A percentile compares a stretch with the other conserved stretches of the same genome.
These are phyloP conservation scores for Goffeauzyma gilvescens DNA, from an alignment of 768 basidiomycete species.

Conservation along the genomic window DNA sequence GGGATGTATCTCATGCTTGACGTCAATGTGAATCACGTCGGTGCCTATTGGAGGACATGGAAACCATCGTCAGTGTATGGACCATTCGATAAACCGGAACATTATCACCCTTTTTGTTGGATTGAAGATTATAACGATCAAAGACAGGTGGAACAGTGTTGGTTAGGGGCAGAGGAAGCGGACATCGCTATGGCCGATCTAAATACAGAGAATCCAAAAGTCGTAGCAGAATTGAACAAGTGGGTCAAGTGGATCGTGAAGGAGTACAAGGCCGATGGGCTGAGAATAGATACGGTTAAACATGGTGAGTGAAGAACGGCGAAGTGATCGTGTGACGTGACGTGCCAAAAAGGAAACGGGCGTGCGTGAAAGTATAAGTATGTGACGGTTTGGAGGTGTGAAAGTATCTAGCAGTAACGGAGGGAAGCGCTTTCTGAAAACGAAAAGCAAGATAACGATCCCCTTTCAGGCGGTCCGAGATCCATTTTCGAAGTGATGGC, in stretches of 20 bases:
- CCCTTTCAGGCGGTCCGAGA: too few species aligned
- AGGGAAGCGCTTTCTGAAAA: too few species aligned
- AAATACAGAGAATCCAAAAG: constrained; percentile 57
- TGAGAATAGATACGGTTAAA: constrained; percentile 27
- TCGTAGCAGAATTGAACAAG: constrained; percentile 55
- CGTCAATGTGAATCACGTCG: constrained; percentile 63
- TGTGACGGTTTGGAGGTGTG: too few species aligned
- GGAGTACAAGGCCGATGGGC: constrained; percentile 8
- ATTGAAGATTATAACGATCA: constrained; percentile 47
- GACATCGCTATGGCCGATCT: constrained; percentile 58
- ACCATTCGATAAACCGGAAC: constrained; percentile 34
- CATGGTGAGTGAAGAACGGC: constrained; percentile 42
- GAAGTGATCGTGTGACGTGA: not conserved
- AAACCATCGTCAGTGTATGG: constrained; percentile 32
- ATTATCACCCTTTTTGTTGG: constrained; percentile 61
- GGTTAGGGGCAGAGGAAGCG: constrained; percentile 55
- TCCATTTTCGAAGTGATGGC: too few species aligned
- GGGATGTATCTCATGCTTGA: constrained; percentile 80
- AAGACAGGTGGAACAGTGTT: constrained; percentile 56
- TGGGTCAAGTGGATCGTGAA: constrained; percentile 23
- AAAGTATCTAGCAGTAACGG: too few species aligned
- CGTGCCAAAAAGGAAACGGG: not conserved
- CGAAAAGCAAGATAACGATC: too few species aligned
- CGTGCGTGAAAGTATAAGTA: not conserved
- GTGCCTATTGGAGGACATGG: constrained; percentile 42